Evolutionary conservation across 139 green algal species (phyloP).

Genomic region (Coccomyxa sp.): DNA sequence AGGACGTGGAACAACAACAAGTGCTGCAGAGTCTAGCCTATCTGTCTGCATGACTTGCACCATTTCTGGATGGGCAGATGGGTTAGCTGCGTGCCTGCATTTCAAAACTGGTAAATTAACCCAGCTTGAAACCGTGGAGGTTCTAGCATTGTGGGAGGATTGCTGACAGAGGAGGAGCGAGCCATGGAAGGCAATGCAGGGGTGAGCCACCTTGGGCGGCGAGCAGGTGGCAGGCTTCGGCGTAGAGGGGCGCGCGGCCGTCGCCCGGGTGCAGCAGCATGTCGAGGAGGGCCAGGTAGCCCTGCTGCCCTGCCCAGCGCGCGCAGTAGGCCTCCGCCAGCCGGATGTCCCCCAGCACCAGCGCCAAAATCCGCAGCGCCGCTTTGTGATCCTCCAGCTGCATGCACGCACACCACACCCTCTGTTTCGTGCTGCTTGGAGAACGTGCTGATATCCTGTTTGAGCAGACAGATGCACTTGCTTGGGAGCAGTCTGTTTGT

Average conservation of each 20-base stretch:
- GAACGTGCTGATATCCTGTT: too few species aligned
- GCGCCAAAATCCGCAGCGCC: conserved; percentile 60
- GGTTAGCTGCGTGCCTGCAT: too few species aligned
- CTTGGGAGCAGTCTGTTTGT: too few species aligned
- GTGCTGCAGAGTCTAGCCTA: not conserved
- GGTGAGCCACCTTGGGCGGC: conserved; percentile 21
- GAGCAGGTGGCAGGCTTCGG: conserved; percentile 47
- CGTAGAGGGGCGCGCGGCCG: conserved; percentile 44
- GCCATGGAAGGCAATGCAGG: too few species aligned
- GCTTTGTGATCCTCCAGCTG: conserved; percentile 45
- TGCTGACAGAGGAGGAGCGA: too few species aligned
- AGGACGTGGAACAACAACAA: not conserved
- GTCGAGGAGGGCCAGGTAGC: conserved; percentile 51
- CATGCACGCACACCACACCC: not conserved
- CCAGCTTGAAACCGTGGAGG: too few species aligned
- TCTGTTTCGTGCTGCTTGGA: too few species aligned
- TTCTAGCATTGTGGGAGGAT: too few species aligned
- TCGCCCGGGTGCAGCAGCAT: conserved; percentile 59
- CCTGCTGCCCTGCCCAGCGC: conserved; percentile 22
- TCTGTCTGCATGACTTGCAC: not conserved
- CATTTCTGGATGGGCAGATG: not conserved
- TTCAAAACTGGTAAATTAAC: too few species aligned
- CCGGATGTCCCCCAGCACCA: conserved; percentile 50
- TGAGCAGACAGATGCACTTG: too few species aligned
- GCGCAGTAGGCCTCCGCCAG: conserved; percentile 62